A percentile compares a stretch with the other conserved stretches of the same genome.
These are phyloP conservation scores for Plectosphaerella plurivora DNA, from an alignment of 2,329 filamentous ascomycete genomes.

Conservation along the genomic window DNA sequence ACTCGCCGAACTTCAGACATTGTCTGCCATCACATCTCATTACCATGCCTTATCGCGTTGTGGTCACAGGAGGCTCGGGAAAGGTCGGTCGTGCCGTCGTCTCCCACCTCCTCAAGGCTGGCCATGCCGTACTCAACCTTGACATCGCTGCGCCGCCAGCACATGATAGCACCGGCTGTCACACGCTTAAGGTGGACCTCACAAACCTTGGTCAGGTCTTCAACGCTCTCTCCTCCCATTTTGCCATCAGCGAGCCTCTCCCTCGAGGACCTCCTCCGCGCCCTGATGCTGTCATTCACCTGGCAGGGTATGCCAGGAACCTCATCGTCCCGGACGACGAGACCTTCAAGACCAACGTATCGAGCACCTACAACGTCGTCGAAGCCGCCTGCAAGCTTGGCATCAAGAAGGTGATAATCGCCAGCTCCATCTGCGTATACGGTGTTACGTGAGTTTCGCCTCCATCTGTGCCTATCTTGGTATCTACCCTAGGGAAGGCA, in stretches of 20 bases:
- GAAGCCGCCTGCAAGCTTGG: constrained; percentile 59
- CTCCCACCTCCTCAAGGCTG: constrained; percentile 21
- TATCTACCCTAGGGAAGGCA: too few relatives aligned
- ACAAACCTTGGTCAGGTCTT: constrained; percentile 31
- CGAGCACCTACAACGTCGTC: constrained; percentile 56
- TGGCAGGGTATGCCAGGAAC: constrained; percentile 54
- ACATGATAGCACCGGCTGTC: constrained; percentile 19
- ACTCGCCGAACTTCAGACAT: too few relatives aligned
- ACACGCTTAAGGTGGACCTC: constrained; percentile 28
- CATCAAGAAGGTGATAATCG: constrained; percentile 58
- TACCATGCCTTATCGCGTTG: constrained; percentile 16
- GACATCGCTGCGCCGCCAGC: constrained; percentile 19
- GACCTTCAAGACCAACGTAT: constrained; percentile 51
- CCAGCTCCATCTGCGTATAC: constrained; percentile 55
- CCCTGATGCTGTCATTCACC: constrained; percentile 60
- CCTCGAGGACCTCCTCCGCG: constrained; percentile 24
- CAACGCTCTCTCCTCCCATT: constrained; percentile 39
- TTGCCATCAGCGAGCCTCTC: constrained; percentile 30
- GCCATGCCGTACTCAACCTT: constrained; percentile 29
- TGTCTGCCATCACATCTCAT: too few relatives aligned
- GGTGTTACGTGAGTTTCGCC: constrained; percentile 43
- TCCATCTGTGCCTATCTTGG: too few relatives aligned
- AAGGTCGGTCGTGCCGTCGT: constrained; percentile 29
- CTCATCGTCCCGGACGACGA: constrained; percentile 59
- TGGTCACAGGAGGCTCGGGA: constrained; percentile 29